Conservation (phyloP, 495 filamentous ascomycete species). For the Cudoniella acicularis region DNA sequence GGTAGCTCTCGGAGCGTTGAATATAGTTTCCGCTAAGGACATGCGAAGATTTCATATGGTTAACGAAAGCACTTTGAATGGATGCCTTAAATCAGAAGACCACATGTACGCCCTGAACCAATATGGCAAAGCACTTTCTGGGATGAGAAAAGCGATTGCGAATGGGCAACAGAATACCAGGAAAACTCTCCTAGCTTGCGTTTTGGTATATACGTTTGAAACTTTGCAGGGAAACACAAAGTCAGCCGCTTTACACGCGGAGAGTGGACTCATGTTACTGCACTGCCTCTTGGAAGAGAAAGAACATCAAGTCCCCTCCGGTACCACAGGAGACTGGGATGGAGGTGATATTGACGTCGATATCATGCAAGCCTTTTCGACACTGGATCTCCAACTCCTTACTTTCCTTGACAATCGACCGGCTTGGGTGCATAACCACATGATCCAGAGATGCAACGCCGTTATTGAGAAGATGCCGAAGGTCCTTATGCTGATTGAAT, state of each 20-base stretch:
- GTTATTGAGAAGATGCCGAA: slow-evolving; percentile 8
- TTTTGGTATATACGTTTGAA: slow-evolving; percentile 17
- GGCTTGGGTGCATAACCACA: neutral
- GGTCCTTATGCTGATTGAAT: neutral
- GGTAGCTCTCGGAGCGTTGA: slow-evolving; percentile 13
- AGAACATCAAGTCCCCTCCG: neutral
- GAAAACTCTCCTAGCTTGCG: slow-evolving; percentile 14
- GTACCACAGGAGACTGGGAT: neutral
- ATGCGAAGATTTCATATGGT: neutral
- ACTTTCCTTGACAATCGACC: slow-evolving; percentile 15
- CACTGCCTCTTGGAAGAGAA: neutral
- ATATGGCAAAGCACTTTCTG: slow-evolving; percentile 12
- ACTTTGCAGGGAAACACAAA: slow-evolving; percentile 9
- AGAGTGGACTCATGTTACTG: slow-evolving; percentile 14
- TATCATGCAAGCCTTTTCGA: neutral
- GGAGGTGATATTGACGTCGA: neutral
- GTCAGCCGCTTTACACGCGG: slow-evolving; percentile 2
- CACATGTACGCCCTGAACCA: slow-evolving; percentile 8
- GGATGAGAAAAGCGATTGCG: slow-evolving; percentile 14
- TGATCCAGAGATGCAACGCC: neutral
- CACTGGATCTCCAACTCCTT: neutral
- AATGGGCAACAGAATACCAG: slow-evolving; percentile 8
- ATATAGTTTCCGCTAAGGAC: neutral
- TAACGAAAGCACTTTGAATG: neutral
- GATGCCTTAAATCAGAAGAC: neutral